Conservation (phyloP, 2,329 filamentous ascomycete genomes). For the Ophiostoma populinum region DNA sequence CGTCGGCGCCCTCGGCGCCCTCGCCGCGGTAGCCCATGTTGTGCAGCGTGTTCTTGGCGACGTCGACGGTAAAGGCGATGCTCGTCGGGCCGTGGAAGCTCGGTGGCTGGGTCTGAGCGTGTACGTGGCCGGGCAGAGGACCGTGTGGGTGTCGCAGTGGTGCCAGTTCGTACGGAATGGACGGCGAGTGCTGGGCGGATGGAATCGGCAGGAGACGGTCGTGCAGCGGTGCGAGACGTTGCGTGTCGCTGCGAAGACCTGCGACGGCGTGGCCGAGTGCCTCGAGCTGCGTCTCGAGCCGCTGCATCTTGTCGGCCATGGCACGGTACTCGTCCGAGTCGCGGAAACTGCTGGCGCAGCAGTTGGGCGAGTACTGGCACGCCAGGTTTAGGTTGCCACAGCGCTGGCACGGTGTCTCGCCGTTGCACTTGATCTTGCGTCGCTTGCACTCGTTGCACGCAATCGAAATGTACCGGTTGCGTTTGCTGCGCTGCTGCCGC, state of each 20-base stretch:
- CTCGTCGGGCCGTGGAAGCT: slow-evolving; percentile 70
- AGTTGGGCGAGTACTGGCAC: slow-evolving; percentile 12
- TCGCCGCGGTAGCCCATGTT: slow-evolving; percentile 70
- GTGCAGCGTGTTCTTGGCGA: slow-evolving; percentile 72
- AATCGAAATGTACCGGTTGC: slow-evolving; percentile 46
- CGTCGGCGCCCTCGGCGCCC: slow-evolving; percentile 39
- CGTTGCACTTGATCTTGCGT: slow-evolving; percentile 35
- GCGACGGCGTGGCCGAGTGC: slow-evolving; percentile 57
- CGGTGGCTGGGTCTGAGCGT: no score
- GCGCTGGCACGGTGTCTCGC: slow-evolving; percentile 47
- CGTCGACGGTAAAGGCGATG: slow-evolving; percentile 66
- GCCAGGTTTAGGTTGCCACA: slow-evolving; percentile 49
- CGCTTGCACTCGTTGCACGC: slow-evolving; percentile 35
- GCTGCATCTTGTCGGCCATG: slow-evolving; percentile 56
- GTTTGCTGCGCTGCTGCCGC: slow-evolving; percentile 41
- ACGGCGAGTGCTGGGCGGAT: slow-evolving; percentile 25
- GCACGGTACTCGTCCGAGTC: slow-evolving; percentile 58
- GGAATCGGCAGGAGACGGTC: slow-evolving; percentile 23
- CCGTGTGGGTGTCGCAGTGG: slow-evolving; percentile 31
- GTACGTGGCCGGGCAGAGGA: no score
- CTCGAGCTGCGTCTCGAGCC: slow-evolving; percentile 72
- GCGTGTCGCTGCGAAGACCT: slow-evolving; percentile 40
- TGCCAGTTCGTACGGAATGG: slow-evolving; percentile 27
- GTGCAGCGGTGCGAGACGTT: slow-evolving; percentile 26
- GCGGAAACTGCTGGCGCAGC: slow-evolving; percentile 26